Evolutionary conservation across 306 rosid genomes (phyloP), one percentile per base, ranked within the genome.

Genomic region (Dryas alaskensis): DNA sequence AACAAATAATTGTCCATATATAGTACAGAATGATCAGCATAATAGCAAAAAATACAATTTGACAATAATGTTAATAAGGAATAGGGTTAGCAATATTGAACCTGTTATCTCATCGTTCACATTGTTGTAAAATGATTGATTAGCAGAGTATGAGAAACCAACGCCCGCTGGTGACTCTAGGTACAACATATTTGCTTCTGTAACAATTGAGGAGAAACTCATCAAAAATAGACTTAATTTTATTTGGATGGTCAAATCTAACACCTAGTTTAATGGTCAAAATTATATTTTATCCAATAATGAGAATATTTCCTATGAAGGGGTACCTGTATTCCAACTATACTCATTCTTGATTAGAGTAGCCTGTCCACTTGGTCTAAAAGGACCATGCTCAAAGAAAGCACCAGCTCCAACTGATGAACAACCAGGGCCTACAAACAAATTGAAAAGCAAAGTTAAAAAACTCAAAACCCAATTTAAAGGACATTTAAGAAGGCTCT

Each of bases 101-200:
- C 89, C 83, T 77, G 89, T 80, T 31, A 78, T 60, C 37, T 61
- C 65, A 45, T 82, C 87, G 10, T 74, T 69, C 6, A 83, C 65
- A 5, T 71, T 46, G 43, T 7, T 16, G 67, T 77, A 85, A 59
- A 80, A 85, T 11, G 85, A 70, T 14, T n/a, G 0, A 7, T 82
- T 67, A 11, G 73, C 22, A 43, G 89, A 80, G 47, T 74, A 80
- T 51, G 89, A 85, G 70, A 85, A 85, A 5, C 89, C 86, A 49
- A 80, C 87, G 31, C 89, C 83, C 2, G 81, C 85, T 4, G 85
- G 89, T 12, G 89, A 82, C 3, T 85, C 89, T 9, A 85, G 55
- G 54, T 85, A 82, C 69, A 85, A 49, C 14, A 86, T 64, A 25
- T 86, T 86, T 55, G 87, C 85, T 53, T 67, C 85, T 82, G 81